Percentiles rank a stretch among this genome's conserved stretches.
Evolutionary conservation across 129 eudicot species (phyloP).

Genomic region (Tanacetum coccineum): DNA sequence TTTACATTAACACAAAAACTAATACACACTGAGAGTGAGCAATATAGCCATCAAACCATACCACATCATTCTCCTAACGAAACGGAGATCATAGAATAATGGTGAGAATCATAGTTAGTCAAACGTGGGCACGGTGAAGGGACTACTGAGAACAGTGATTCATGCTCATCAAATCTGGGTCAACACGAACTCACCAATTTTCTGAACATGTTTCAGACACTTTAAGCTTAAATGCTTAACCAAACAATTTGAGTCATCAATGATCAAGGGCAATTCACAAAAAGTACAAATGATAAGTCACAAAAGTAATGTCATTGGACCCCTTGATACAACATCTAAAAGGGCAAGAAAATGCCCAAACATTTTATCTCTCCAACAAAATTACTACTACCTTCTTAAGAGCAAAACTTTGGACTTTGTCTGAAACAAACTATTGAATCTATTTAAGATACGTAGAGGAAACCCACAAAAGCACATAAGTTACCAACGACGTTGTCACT

Average conservation of each 20-base stretch:
- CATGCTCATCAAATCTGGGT: not conserved
- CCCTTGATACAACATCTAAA: slow-evolving; percentile 26
- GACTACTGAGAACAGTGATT: not conserved
- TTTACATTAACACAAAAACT: too few species aligned
- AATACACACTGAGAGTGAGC: too few species aligned
- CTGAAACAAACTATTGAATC: slow-evolving; percentile 24
- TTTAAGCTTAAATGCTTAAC: not conserved
- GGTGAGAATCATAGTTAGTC: not conserved
- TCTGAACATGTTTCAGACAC: slow-evolving; percentile 1
- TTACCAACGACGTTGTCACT: slow-evolving; percentile 88
- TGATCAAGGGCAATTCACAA: slow-evolving; percentile 16
- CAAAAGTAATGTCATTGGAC: slow-evolving; percentile 22
- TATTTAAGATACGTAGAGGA: slow-evolving; percentile 90
- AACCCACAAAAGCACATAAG: slow-evolving; percentile 84
- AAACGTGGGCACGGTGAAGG: not conserved
- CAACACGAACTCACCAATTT: slow-evolving; percentile 1
- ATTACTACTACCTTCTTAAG: slow-evolving; percentile 21
- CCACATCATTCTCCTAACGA: slow-evolving; percentile 14
- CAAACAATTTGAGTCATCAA: slow-evolving; percentile 8
- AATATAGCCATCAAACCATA: too few species aligned
- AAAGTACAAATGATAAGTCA: slow-evolving; percentile 11
- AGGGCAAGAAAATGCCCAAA: slow-evolving; percentile 15
- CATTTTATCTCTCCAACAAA: slow-evolving; percentile 25
- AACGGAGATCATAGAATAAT: not conserved
- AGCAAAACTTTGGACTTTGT: slow-evolving; percentile 29